Percentiles rank a stretch among this genome's conserved stretches.
These are phyloP conservation scores for Ceratobasidium sp. DNA, from an alignment of 1,284 basidiomycete species.

Conservation along the genomic window DNA sequence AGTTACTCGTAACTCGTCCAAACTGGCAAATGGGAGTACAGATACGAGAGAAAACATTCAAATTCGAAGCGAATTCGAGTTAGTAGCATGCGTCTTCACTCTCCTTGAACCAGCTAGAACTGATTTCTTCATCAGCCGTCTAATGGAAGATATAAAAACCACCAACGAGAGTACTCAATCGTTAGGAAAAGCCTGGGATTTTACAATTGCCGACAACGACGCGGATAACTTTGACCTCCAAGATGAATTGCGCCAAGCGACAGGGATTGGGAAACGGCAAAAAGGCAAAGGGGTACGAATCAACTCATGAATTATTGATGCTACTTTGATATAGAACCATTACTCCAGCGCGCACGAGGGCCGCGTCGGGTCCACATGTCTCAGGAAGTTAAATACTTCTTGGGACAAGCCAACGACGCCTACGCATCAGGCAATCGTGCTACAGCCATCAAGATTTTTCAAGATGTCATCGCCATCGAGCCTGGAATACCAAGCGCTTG, in stretches of 20 bases:
- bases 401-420: constrained; percentile 89
- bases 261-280: constrained; percentile 73
- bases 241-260: constrained; percentile 76
- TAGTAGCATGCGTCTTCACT: constrained; percentile 48
- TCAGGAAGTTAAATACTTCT: constrained; percentile 81
- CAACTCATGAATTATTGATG: constrained; percentile 39
- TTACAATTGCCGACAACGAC: constrained; percentile 63
- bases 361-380: constrained; percentile 72
- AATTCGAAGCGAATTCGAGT: constrained; percentile 61
- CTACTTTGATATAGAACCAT: neutral
- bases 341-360: constrained; percentile 59
- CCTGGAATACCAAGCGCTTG: constrained; percentile 81
- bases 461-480: constrained; percentile 94
- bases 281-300: constrained; percentile 60
- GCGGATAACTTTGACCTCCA: constrained; percentile 75
- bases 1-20: neutral
- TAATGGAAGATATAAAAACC: constrained; percentile 69
- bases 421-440: constrained; percentile 80
- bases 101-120: neutral
- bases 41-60: constrained; percentile 18
- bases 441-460: constrained; percentile 83
- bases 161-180: constrained; percentile 63
- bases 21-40: neutral
- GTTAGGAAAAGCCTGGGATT: constrained; percentile 74
- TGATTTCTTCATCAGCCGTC: constrained; percentile 62